phyloP scores from a whole-genome alignment of 139 green algal genomes.

The Auxenochlorella protothecoides region DNA sequence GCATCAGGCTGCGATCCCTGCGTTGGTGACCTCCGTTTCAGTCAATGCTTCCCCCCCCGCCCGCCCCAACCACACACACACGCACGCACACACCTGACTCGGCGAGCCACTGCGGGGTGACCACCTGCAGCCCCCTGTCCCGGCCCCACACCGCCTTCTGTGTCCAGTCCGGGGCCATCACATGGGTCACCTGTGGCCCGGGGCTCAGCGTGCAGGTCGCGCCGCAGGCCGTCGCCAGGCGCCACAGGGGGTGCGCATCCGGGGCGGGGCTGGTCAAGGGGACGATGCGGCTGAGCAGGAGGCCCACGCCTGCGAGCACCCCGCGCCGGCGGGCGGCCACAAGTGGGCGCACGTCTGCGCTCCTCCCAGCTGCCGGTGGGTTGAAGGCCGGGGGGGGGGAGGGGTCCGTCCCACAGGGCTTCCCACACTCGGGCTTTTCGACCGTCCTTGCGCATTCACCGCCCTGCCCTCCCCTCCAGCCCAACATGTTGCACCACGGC shows the following conservation, averaged over 20 bases:
- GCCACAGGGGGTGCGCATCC: conserved; percentile 59
- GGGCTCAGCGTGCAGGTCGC: not conserved
- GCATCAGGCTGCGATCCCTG: too few species aligned
- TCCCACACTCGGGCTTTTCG: too few species aligned
- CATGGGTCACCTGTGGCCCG: conserved; percentile 39
- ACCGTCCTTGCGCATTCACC: too few species aligned
- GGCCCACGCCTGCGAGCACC: not conserved
- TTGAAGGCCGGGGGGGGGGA: too few species aligned
- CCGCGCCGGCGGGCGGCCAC: not conserved
- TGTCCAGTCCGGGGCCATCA: conserved; percentile 46
- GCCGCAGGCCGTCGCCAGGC: conserved; percentile 29
- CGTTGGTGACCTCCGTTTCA: too few species aligned
- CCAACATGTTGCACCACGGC: too few species aligned
- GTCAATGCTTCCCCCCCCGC: too few species aligned
- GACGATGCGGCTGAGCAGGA: conserved; percentile 72
- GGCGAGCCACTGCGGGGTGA: conserved; percentile 43
- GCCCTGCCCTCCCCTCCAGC: too few species aligned
- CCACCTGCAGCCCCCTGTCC: conserved; percentile 21
- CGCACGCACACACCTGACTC: conserved; percentile 19
- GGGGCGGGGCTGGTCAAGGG: conserved; percentile 31
- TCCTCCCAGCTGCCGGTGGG: too few species aligned
- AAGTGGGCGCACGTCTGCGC: conserved; percentile 13
- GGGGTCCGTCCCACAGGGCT: too few species aligned
- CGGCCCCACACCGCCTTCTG: conserved; percentile 38
- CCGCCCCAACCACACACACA: too few species aligned